Evolutionary conservation across 164 flowering plant species (phyloP).

Genomic region (Aristolochia californica): DNA sequence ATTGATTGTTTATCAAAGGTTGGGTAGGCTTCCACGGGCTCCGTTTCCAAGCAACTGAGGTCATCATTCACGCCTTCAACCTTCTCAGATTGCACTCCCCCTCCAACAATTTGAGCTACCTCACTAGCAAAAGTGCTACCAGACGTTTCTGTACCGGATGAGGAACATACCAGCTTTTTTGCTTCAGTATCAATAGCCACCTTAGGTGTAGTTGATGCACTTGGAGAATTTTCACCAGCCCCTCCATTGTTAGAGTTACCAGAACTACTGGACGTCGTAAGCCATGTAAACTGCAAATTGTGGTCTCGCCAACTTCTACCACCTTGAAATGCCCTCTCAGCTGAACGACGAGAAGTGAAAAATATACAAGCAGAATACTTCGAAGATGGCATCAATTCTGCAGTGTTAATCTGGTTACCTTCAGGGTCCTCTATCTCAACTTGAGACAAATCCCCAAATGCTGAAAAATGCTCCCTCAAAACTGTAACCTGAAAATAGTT

Average conservation of each 20-base stretch:
- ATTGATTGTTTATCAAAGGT: constrained; percentile 18
- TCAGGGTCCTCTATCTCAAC: constrained; percentile 59
- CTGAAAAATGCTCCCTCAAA: constrained; percentile 65
- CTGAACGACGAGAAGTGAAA: constrained; percentile 55
- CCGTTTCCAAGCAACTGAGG: constrained; percentile 7
- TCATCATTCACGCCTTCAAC: constrained; percentile 11
- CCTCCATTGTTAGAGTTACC: constrained; percentile 2
- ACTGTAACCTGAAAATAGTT: constrained; percentile 37
- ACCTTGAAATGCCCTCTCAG: constrained; percentile 73
- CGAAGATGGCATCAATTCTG: constrained; percentile 17
- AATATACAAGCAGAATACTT: constrained; percentile 39
- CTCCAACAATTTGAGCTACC: constrained; percentile 15
- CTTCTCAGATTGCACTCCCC: constrained; percentile 18
- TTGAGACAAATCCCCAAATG: constrained; percentile 54
- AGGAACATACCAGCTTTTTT: constrained; percentile 7
- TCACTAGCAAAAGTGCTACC: constrained; percentile 10
- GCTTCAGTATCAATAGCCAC: constrained; percentile 16
- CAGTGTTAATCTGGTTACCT: constrained; percentile 8
- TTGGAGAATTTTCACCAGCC: constrained; percentile 20
- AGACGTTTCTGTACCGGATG: constrained; percentile 15
- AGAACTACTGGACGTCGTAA: constrained; percentile 24
- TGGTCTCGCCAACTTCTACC: constrained; percentile 77
- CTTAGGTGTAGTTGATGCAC: constrained; percentile 18
- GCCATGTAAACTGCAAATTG: constrained; percentile 62
- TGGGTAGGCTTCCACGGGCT: constrained; percentile 19